These are phyloP conservation scores for Adansonia grandidieri DNA, from an alignment of 441 rosid genomes.

Conservation along the genomic window DNA sequence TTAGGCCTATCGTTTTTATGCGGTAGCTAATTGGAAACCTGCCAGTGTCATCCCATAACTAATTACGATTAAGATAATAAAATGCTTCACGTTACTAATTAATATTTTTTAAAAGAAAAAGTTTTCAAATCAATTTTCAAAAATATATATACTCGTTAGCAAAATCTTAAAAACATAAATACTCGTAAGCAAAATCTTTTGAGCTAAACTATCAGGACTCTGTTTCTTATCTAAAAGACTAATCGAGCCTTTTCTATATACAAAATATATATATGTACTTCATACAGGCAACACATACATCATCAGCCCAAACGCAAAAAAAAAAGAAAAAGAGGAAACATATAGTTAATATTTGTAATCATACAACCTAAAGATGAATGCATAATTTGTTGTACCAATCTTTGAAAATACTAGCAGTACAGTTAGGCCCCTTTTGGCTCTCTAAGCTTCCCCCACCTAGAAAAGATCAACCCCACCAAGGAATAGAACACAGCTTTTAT, in stretches of 20 bases:
- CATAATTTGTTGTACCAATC: not conserved
- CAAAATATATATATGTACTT: too few relatives aligned
- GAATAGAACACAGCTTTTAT: constrained; percentile 64
- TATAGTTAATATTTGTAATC: not conserved
- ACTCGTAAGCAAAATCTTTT: not conserved
- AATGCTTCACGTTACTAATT: not conserved
- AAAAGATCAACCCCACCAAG: constrained; percentile 53
- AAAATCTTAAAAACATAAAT: not conserved
- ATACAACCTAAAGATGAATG: not conserved
- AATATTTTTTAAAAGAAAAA: too few relatives aligned
- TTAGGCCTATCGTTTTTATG: too few relatives aligned
- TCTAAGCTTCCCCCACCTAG: constrained; percentile 59
- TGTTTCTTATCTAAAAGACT: not conserved
- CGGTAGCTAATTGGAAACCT: not conserved
- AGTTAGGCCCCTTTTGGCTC: constrained; percentile 39
- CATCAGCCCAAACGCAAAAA: too few relatives aligned
- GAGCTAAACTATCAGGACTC: not conserved
- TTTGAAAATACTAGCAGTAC: not conserved
- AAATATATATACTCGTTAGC: not conserved
- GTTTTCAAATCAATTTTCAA: not conserved
- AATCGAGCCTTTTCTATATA: not conserved
- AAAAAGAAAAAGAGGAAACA: not conserved
- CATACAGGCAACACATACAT: not conserved
- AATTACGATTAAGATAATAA: too few relatives aligned
- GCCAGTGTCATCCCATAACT: not conserved